Evolutionary conservation across 2,329 filamentous ascomycete genomes (phyloP).

Genomic region (Nothopassalora personata): DNA sequence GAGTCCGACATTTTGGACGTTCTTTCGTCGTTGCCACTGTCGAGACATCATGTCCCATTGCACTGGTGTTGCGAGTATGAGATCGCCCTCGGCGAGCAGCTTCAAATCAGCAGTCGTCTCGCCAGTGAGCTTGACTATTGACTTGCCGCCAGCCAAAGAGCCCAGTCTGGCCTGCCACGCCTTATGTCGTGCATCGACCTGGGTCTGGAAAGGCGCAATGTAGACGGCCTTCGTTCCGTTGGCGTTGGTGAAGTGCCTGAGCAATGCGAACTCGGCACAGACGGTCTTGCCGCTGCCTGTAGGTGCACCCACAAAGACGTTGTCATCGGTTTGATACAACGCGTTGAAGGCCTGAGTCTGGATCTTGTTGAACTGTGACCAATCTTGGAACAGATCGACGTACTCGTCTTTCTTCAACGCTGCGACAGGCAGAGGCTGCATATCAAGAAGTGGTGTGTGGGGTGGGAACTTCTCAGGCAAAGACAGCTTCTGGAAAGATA

Average conservation of each 20-base stretch:
- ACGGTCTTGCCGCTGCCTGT: slow-evolving; percentile 95
- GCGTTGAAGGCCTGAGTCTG: slow-evolving; percentile 97
- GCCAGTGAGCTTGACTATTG: slow-evolving; percentile 86
- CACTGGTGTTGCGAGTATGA: slow-evolving; percentile 83
- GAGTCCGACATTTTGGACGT: slow-evolving; percentile 80
- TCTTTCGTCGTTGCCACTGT: slow-evolving; percentile 95
- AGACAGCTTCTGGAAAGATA: slow-evolving; percentile 92
- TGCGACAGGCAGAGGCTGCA: slow-evolving; percentile 84
- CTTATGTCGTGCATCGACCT: slow-evolving; percentile 73
- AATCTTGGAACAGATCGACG: slow-evolving; percentile 72
- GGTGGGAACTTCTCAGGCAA: slow-evolving; percentile 93
- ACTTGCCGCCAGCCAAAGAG: slow-evolving; percentile 72
- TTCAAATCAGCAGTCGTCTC: slow-evolving; percentile 89
- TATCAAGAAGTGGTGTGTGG: slow-evolving; percentile 83
- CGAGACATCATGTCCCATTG: slow-evolving; percentile 96
- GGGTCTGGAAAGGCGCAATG: slow-evolving; percentile 88
- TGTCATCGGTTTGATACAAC: slow-evolving; percentile 83
- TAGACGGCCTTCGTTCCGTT: slow-evolving; percentile 80
- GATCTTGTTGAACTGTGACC: slow-evolving; percentile 90
- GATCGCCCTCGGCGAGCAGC: slow-evolving; percentile 76
- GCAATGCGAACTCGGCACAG: slow-evolving; percentile 87
- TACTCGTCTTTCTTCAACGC: slow-evolving; percentile 84
- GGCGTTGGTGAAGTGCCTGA: slow-evolving; percentile 76
- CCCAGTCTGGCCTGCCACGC: slow-evolving; percentile 80
- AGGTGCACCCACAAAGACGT: slow-evolving; percentile 86